A percentile compares a stretch with the other conserved stretches of the same genome.
These are phyloP conservation scores for Psidium guajava DNA, from an alignment of 345 rosid species.

Conservation along the genomic window DNA sequence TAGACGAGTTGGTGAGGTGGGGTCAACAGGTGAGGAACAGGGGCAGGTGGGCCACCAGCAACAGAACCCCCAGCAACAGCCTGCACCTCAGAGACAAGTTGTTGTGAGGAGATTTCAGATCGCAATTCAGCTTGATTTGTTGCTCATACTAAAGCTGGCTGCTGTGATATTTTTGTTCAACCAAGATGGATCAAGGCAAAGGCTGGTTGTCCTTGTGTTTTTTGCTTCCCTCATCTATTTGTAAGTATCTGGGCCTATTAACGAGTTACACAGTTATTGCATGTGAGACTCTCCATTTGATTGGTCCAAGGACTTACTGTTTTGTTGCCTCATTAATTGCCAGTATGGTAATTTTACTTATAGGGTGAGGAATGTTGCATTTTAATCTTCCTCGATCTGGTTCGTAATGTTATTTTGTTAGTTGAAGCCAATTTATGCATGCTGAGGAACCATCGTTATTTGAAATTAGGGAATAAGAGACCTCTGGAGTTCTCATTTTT, in stretches of 20 bases:
- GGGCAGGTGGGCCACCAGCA: slow-evolving; percentile 46
- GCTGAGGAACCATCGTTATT: neutral
- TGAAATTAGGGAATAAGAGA: neutral
- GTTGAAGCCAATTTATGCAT: neutral
- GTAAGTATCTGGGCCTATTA: slow-evolving; percentile 37
- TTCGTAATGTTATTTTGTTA: neutral
- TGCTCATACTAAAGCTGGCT: slow-evolving; percentile 85
- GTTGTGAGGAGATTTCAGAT: slow-evolving; percentile 83
- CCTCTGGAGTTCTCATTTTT: neutral
- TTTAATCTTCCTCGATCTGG: neutral
- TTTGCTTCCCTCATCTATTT: slow-evolving; percentile 77
- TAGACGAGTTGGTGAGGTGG: slow-evolving; percentile 25
- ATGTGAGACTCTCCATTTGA: neutral
- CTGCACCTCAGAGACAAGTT: slow-evolving; percentile 60
- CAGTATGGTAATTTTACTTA: neutral
- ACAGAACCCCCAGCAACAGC: slow-evolving; percentile 53
- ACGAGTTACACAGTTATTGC: neutral
- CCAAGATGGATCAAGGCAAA: slow-evolving; percentile 97
- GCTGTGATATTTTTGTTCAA: slow-evolving; percentile 89
- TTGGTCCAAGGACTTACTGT: neutral
- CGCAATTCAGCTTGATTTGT: slow-evolving; percentile 84
- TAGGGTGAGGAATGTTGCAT: neutral
- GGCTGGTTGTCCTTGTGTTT: slow-evolving; percentile 74
- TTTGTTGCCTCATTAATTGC: neutral
- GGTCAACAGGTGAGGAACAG: slow-evolving; percentile 26